Evolutionary conservation across 768 basidiomycete species (phyloP).

Genomic region (Hericium alpestre): DNA sequence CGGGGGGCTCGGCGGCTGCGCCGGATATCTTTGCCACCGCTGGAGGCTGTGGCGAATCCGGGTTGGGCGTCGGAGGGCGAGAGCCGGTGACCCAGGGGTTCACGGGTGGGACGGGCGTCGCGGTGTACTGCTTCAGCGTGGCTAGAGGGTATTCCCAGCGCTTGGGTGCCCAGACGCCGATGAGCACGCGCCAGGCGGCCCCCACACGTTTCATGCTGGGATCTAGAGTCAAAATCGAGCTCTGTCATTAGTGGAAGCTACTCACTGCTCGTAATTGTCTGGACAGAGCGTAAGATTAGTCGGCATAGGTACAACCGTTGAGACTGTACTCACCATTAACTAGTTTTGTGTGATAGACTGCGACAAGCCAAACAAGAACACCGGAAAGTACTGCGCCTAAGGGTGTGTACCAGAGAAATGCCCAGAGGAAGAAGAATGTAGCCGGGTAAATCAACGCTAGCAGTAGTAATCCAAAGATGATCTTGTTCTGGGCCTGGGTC

Average conservation of each 20-base stretch:
- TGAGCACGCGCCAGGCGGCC: slow-evolving; percentile 92
- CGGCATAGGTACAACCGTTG: background rate
- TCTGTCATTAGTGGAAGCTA: slow-evolving; percentile 17
- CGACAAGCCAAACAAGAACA: slow-evolving; percentile 62
- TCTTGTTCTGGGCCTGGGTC: slow-evolving; percentile 94
- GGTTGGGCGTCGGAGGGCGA: slow-evolving; percentile 12
- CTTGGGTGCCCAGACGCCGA: slow-evolving; percentile 88
- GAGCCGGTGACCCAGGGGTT: slow-evolving; percentile 61
- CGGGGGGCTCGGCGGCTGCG: slow-evolving; percentile 11
- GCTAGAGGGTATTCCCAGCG: slow-evolving; percentile 69
- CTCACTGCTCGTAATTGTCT: slow-evolving; percentile 81
- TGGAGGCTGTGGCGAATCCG: slow-evolving; percentile 6
- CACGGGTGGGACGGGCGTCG: slow-evolving; percentile 51
- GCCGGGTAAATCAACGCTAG: slow-evolving; percentile 71
- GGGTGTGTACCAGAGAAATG: slow-evolving; percentile 64
- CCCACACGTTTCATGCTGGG: slow-evolving; percentile 66
- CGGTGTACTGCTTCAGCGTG: slow-evolving; percentile 66
- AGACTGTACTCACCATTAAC: slow-evolving; percentile 57
- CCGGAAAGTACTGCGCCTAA: slow-evolving; percentile 66
- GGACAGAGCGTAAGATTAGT: background rate
- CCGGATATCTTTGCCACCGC: slow-evolving; percentile 17
- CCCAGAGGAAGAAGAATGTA: slow-evolving; percentile 83
- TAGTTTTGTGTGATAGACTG: slow-evolving; percentile 74
- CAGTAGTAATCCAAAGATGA: slow-evolving; percentile 71
- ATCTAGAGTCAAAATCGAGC: slow-evolving; percentile 4